Conservation (phyloP, 495 filamentous ascomycete genomes). For the Pseudomonodictys pantanalensis region DNA sequence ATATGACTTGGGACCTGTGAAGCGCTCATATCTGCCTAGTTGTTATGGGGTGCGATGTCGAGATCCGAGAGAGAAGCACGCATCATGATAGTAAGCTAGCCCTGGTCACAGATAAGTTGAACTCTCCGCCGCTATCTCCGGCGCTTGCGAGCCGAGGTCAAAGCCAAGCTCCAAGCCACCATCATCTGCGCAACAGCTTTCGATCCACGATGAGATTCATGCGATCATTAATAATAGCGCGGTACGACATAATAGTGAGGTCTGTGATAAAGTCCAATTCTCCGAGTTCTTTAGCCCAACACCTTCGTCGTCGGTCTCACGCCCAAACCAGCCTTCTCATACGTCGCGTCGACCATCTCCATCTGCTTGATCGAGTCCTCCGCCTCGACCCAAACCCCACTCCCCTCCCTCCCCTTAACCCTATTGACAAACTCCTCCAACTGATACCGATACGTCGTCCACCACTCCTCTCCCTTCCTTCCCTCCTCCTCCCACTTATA, state of each 20-base stretch:
- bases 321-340: conserved; percentile 36
- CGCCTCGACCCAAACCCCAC: conserved; percentile 30
- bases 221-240: no score
- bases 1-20: neutral
- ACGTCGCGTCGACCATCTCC: conserved; percentile 39
- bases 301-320: conserved; percentile 19
- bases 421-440: conserved; percentile 40
- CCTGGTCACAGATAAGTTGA: neutral
- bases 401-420: conserved; percentile 34
- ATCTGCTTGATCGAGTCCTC: conserved; percentile 39
- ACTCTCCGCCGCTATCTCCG: conserved; percentile 5
- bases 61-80: neutral
- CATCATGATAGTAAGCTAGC: neutral
- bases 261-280: no score
- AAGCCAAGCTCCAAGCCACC: no score
- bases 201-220: no score
- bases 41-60: neutral
- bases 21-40: conserved; percentile 19
- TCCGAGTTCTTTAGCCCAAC: no score
- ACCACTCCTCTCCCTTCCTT: conserved; percentile 33
- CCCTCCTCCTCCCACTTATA: conserved; percentile 31
- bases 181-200: no score
- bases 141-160: neutral
- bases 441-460: conserved; percentile 41
- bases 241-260: no score